Evolutionary conservation across 495 filamentous ascomycete genomes (phyloP).

Genomic region (Talaromyces stipitatus): DNA sequence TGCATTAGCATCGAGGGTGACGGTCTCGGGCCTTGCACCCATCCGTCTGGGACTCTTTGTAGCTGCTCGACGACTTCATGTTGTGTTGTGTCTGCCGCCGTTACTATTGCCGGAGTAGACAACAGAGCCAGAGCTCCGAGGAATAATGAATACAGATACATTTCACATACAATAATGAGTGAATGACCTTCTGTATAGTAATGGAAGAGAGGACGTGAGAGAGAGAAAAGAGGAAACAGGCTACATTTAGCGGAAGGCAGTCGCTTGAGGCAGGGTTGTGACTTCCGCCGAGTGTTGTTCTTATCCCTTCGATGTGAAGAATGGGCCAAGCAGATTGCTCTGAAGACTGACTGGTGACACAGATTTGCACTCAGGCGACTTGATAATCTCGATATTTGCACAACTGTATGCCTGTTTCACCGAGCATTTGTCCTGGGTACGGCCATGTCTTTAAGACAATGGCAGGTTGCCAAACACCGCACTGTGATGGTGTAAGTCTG

Average conservation of each 20-base stretch:
- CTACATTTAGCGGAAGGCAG: background rate
- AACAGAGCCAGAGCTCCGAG: background rate
- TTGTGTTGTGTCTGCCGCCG: background rate
- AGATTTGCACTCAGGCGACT: background rate
- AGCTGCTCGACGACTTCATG: constrained; percentile 41
- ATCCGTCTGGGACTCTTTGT: constrained; percentile 32
- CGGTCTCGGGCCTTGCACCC: constrained; percentile 33
- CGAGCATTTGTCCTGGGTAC: background rate
- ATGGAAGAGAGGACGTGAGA: background rate
- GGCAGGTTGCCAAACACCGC: no score
- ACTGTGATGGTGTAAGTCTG: no score
- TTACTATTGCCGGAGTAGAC: background rate
- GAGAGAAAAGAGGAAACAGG: background rate
- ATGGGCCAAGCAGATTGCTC: no score
- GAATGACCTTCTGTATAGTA: background rate
- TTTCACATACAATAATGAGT: background rate
- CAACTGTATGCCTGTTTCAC: background rate
- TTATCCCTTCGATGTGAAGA: background rate
- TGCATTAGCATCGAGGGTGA: constrained; percentile 28
- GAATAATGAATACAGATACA: background rate
- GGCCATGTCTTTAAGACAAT: no score
- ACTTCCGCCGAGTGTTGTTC: background rate
- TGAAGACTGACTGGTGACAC: background rate
- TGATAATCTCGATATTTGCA: background rate
- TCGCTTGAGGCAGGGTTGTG: background rate